Evolutionary conservation across 305 asterid genomes (phyloP).

Genomic region (Fraxinus sp.): DNA sequence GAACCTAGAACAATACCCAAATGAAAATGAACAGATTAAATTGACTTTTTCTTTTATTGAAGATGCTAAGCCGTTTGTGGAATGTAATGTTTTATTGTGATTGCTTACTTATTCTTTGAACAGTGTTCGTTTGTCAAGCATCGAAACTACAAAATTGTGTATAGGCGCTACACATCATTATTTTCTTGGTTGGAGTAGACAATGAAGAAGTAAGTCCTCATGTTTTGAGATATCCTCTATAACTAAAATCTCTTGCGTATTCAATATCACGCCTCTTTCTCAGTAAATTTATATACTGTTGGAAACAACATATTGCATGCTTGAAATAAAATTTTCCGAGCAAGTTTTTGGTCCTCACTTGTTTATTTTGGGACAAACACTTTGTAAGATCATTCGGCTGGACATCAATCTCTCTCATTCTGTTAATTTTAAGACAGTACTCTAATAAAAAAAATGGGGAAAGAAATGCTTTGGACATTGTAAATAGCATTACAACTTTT

Average conservation of each 20-base stretch:
- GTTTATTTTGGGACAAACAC: background rate
- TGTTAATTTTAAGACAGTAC: background rate
- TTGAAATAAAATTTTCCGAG: background rate
- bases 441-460: background rate
- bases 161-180: constrained; percentile 83
- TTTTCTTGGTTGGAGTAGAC: constrained; percentile 98
- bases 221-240: constrained; percentile 2
- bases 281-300: background rate
- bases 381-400: background rate
- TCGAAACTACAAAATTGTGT: constrained; percentile 89
- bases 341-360: background rate
- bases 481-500: background rate
- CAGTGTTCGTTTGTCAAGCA: constrained; percentile 99
- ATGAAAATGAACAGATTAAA: no score
- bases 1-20: no score
- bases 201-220: constrained; percentile 79
- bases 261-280: constrained; percentile 10
- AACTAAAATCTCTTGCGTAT: constrained; percentile 9
- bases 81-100: background rate
- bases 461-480: background rate
- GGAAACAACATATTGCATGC: background rate
- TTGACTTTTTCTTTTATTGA: background rate
- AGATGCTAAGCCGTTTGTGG: background rate
- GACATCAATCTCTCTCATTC: background rate
- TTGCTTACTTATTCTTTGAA: constrained; percentile 15